Base-by-base conservation (phyloP, 2,329 filamentous ascomycete species). In the Sporothrix variecibatus region DNA sequence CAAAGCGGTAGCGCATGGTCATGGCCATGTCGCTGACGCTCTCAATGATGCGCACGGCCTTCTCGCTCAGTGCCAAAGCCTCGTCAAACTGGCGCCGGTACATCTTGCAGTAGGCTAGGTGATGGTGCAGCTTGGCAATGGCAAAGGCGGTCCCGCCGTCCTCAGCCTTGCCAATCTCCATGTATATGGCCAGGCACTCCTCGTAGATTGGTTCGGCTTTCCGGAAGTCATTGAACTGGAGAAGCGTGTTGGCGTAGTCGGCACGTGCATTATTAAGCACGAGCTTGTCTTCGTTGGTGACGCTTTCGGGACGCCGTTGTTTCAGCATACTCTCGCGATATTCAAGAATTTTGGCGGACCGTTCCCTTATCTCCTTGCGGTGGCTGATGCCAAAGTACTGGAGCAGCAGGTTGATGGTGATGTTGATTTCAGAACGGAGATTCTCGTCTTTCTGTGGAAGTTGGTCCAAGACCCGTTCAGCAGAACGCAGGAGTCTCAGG, bases 171-270 rank as follows among this genome's bases (percentile, higher is more conserved):
- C 74, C 70, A 26, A 72, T 51, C 7, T 65, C 72, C 40, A 31
- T 9, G 49, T 73, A 76, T n/a, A 71, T 72, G 5, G 69, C 70
- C 12, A 76, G 70, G 43, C 76, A 76, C n/a, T 38, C 62, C 28
- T 74, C 49, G 62, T 76, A 76, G 53, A 76, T 76, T 15, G 69
- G 73, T 67, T 72, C 73, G 1, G 76, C 76, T 17, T 62, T 26
- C n/a, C 23, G 31, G 31, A 72, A 74, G 65, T 76, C 76, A 70
- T 76, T 75, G 58, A 76, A 76, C 73, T 76, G 75, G 60, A 76
- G 60, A 34, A 76, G 65, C 2, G 76, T 76, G 72, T 76, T 76
- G 72, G 76, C 76, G n/a, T 76, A 76, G 62, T 76, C 76, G 9
- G 76, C 76, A 9, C 69, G 70, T 4, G 75, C 76, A n/a, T 76